Evolutionary conservation across 805 yeast species (phyloP).

Genomic region (Phaffomyces antillensis): DNA sequence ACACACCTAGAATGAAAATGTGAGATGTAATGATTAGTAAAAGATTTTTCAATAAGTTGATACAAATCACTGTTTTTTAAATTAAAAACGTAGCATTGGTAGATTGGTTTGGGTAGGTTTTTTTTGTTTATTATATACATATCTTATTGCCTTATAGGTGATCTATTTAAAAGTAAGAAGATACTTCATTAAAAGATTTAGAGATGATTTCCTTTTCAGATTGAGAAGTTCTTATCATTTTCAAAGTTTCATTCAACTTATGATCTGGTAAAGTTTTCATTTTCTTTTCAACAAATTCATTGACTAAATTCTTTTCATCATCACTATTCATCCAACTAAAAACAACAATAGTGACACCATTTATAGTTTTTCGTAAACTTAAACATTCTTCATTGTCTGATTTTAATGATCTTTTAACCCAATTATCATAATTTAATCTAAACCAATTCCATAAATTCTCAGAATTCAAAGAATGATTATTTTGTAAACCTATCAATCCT

Average conservation of each 20-base stretch:
- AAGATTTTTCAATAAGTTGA: too few relatives aligned
- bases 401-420: constrained; percentile 42
- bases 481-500: constrained; percentile 48
- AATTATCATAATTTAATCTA: constrained; percentile 40
- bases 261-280: constrained; percentile 30
- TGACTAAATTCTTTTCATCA: constrained; percentile 20
- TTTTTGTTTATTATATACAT: neutral
- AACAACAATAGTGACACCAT: constrained; percentile 29
- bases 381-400: constrained; percentile 39
- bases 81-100: too few relatives aligned
- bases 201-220: constrained; percentile 1
- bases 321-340: constrained; percentile 29
- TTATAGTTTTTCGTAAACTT: constrained; percentile 38
- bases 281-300: constrained; percentile 29
- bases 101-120: neutral
- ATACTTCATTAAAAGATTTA: too few relatives aligned
- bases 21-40: too few relatives aligned
- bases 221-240: constrained; percentile 10
- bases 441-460: constrained; percentile 52
- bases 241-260: constrained; percentile 24
- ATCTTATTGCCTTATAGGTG: too few relatives aligned
- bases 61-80: too few relatives aligned
- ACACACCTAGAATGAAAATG: neutral
- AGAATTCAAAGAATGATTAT: constrained; percentile 27
- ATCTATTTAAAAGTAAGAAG: too few relatives aligned